Conservation (phyloP, 2,329 filamentous ascomycete genomes). For the Colletotrichum tropicicola region DNA sequence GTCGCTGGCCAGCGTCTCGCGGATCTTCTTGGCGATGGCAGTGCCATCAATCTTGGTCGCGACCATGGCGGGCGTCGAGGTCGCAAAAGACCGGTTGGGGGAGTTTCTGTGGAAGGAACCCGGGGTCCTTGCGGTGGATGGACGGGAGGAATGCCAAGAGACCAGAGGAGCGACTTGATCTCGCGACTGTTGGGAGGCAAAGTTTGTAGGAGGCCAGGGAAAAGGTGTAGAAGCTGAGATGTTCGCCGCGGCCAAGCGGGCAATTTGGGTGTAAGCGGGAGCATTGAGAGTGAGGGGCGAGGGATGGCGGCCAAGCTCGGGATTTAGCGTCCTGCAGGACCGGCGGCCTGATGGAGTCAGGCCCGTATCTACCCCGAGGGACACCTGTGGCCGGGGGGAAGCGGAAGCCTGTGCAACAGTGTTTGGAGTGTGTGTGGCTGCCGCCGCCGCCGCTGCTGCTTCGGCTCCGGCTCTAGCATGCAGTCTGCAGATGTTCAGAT, state of each 20-base stretch:
- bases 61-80: constrained; percentile 74
- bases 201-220: constrained; percentile 3
- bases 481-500: neutral
- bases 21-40: constrained; percentile 91
- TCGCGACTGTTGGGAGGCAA: constrained; percentile 10
- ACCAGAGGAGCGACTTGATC: constrained; percentile 10
- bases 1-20: constrained; percentile 81
- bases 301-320: constrained; percentile 10
- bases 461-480: neutral
- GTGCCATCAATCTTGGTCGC: constrained; percentile 95
- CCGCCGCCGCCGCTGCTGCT: neutral
- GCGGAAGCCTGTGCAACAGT: neutral
- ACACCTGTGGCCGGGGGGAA: neutral
- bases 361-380: constrained; percentile 18
- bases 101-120: constrained; percentile 1
- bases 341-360: constrained; percentile 20
- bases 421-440: neutral
- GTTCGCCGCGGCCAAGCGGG: constrained; percentile 10
- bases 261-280: constrained; percentile 23
- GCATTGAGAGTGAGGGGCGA: constrained; percentile 21
- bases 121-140: constrained; percentile 21
- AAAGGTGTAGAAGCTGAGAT: neutral
- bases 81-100: constrained; percentile 45
- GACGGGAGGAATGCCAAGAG: constrained; percentile 9
- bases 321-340: constrained; percentile 23